Evolutionary conservation across 768 basidiomycete species (phyloP).

Genomic region (Lactifluus pinguis): DNA sequence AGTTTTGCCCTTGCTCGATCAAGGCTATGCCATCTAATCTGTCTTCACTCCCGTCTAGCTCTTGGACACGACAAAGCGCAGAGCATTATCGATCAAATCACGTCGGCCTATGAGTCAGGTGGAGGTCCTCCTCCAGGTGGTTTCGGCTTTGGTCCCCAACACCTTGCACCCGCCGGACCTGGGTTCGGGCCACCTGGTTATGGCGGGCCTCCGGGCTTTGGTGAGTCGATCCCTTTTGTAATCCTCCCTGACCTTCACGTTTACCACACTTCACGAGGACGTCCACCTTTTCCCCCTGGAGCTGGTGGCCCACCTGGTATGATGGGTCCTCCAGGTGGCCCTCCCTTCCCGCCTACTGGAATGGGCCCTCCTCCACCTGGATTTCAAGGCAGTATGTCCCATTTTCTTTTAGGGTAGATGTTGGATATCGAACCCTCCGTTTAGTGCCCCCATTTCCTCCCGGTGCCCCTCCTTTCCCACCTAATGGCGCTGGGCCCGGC

Average conservation of each 20-base stretch:
- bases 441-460: constrained; percentile 43
- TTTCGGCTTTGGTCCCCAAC: constrained; percentile 79
- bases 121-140: constrained; percentile 82
- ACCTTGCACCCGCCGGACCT: constrained; percentile 42
- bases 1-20: not conserved
- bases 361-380: constrained; percentile 33
- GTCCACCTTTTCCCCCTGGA: constrained; percentile 57
- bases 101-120: constrained; percentile 81
- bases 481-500: constrained; percentile 18
- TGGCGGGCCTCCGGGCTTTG: constrained; percentile 25
- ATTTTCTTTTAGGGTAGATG: not conserved
- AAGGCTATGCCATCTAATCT: constrained; percentile 9
- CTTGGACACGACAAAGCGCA: constrained; percentile 96
- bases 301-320: constrained; percentile 43
- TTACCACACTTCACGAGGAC: constrained; percentile 30
- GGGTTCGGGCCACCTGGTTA: constrained; percentile 46
- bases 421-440: not conserved
- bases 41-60: constrained; percentile 33
- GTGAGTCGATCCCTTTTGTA: not conserved
- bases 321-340: constrained; percentile 49
- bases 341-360: constrained; percentile 65
- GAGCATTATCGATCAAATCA: constrained; percentile 97
- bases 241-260: not conserved
- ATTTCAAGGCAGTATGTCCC: constrained; percentile 39
- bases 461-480: constrained; percentile 32